A percentile compares a stretch with the other conserved stretches of the same genome.
Conservation (phyloP, 352 stramenopile species). For the Phytophthora podocarpi region DNA sequence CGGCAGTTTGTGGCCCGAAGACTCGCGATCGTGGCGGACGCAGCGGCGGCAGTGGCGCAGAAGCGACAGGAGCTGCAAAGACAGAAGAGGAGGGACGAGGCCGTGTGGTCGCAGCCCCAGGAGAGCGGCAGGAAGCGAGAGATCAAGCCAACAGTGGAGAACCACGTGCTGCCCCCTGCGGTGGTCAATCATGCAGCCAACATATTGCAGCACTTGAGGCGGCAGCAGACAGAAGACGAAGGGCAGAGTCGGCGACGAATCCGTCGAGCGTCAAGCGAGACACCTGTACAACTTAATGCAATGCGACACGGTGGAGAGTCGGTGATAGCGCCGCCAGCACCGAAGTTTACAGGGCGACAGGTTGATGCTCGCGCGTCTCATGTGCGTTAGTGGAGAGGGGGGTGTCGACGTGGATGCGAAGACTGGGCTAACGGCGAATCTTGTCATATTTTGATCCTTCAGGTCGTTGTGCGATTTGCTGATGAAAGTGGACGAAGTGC, state of each 20-base stretch:
- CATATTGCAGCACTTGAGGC: conserved; percentile 42
- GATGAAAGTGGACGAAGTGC: not conserved
- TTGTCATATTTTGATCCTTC: not conserved
- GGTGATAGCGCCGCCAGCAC: not conserved
- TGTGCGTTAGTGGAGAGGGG: not conserved
- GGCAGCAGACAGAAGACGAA: not conserved
- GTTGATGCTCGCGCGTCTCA: not conserved
- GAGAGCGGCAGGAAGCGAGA: conserved; percentile 19
- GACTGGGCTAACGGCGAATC: too few relatives aligned
- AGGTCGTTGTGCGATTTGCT: conserved; percentile 12
- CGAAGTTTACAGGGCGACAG: not conserved
- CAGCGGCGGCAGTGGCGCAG: conserved; percentile 47
- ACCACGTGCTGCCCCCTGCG: conserved; percentile 41
- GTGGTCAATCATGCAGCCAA: conserved; percentile 33
- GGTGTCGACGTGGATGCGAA: too few relatives aligned
- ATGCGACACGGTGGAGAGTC: not conserved
- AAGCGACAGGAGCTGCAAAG: conserved; percentile 55
- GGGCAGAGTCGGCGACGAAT: conserved; percentile 4
- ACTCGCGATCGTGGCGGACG: conserved; percentile 61
- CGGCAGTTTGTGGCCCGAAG: conserved; percentile 63
- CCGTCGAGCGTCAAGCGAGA: conserved; percentile 12
- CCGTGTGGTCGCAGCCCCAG: conserved; percentile 59
- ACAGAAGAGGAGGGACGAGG: conserved; percentile 47
- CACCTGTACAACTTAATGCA: not conserved
- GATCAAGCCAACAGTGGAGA: conserved; percentile 40